Conservation (phyloP, 1,284 basidiomycete species). For the Ustilago cynodontis region DNA sequence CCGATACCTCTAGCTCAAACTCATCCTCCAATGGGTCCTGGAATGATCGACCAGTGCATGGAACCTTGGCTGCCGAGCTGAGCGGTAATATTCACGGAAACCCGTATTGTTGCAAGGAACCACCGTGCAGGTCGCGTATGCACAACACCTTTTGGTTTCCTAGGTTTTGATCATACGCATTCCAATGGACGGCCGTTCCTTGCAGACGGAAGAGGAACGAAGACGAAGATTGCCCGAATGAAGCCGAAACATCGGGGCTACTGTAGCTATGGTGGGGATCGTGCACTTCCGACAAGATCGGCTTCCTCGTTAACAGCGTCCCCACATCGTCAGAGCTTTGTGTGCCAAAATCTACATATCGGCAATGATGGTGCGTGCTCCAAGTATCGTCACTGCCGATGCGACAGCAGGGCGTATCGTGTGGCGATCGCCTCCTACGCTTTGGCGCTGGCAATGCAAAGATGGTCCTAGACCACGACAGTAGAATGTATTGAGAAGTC, state of each 20-base stretch:
- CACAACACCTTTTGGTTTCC: neutral
- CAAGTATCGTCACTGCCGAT: too few species aligned
- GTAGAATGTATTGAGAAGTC: too few species aligned
- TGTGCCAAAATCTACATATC: too few species aligned
- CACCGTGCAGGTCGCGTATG: neutral
- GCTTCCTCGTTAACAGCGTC: too few species aligned
- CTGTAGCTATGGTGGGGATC: neutral
- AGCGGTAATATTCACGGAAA: neutral
- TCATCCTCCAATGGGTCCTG: neutral
- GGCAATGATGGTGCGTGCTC: too few species aligned
- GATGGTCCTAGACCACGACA: too few species aligned
- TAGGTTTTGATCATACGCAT: neutral
- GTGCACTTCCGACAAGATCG: too few species aligned
- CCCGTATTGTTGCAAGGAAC: neutral
- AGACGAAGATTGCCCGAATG: neutral
- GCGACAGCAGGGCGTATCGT: too few species aligned
- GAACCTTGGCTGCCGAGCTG: neutral
- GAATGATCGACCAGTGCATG: neutral
- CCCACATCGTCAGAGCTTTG: too few species aligned
- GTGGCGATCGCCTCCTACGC: too few species aligned
- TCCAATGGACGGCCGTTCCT: slow-evolving; percentile 4
- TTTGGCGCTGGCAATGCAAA: too few species aligned
- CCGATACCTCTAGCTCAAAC: neutral
- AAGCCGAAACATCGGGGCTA: neutral
- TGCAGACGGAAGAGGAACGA: neutral